Conservation (phyloP, 192 early-diverging fungal genomes). For the Coemansia sp. region DNA sequence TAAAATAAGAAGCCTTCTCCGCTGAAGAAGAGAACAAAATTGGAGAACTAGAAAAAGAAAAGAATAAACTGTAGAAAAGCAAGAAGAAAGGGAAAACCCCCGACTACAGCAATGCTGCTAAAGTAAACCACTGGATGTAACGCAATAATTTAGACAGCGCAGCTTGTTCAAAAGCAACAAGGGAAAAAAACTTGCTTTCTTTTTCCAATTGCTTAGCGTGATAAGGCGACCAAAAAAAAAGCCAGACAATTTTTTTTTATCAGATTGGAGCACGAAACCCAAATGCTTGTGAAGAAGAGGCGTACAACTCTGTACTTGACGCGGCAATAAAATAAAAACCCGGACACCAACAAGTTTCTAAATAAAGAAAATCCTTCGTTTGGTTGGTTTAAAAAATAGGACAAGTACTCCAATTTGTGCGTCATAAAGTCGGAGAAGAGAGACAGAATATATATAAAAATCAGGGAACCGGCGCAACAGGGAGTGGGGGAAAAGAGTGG, state of each 20-base stretch:
- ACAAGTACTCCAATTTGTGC: background rate
- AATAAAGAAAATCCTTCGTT: background rate
- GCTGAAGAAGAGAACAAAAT: background rate
- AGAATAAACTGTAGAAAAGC: background rate
- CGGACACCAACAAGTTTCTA: background rate
- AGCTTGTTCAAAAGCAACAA: background rate
- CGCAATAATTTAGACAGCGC: background rate
- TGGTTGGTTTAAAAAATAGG: background rate
- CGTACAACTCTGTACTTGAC: background rate
- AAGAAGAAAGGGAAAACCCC: background rate
- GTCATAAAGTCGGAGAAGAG: background rate
- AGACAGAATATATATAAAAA: background rate
- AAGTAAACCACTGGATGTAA: no score
- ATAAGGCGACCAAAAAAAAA: background rate
- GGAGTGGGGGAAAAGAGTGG: background rate
- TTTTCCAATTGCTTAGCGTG: background rate
- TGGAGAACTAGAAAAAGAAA: background rate
- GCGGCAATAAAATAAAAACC: background rate
- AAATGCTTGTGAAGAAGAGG: background rate
- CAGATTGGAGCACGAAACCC: background rate
- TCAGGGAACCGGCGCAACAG: background rate
- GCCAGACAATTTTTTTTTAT: background rate
- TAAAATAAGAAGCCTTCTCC: background rate
- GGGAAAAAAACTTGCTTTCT: no score
- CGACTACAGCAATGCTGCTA: no score